Conservation (phyloP, 139 green algal genomes). For the Micractinium conductrix region DNA sequence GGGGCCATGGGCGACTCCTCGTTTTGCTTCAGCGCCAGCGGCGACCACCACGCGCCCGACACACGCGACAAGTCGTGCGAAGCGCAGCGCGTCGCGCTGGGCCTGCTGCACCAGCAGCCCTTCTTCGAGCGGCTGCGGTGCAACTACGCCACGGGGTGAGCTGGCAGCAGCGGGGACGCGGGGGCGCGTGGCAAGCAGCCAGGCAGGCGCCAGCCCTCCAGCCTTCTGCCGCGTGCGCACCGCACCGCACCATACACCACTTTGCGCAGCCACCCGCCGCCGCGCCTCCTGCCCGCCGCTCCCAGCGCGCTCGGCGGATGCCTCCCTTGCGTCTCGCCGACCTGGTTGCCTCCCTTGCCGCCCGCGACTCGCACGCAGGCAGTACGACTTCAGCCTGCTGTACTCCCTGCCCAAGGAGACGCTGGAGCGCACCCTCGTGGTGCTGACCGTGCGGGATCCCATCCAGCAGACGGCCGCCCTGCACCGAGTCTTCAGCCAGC, state of each 20-base stretch:
- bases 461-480: not conserved
- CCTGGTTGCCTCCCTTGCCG: no score
- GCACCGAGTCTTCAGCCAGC: not conserved
- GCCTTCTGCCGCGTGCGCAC: no score
- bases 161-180: no score
- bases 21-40: not conserved
- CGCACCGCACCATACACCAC: no score
- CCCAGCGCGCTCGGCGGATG: no score
- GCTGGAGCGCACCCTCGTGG: not conserved
- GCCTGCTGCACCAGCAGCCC: conserved; percentile 5
- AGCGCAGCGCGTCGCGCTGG: not conserved
- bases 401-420: not conserved
- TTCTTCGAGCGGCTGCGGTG: not conserved
- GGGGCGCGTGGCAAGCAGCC: no score
- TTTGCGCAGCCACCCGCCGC: no score
- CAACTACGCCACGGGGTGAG: conserved; percentile 4
- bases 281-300: no score
- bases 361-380: not conserved
- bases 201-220: no score
- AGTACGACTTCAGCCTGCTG: not conserved
- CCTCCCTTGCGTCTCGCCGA: no score
- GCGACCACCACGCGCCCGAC: not conserved
- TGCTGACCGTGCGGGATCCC: not conserved
- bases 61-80: not conserved
- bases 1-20: not conserved